These are phyloP conservation scores for Corymbia citriodora DNA, from an alignment of 441 rosid species.

Conservation along the genomic window DNA sequence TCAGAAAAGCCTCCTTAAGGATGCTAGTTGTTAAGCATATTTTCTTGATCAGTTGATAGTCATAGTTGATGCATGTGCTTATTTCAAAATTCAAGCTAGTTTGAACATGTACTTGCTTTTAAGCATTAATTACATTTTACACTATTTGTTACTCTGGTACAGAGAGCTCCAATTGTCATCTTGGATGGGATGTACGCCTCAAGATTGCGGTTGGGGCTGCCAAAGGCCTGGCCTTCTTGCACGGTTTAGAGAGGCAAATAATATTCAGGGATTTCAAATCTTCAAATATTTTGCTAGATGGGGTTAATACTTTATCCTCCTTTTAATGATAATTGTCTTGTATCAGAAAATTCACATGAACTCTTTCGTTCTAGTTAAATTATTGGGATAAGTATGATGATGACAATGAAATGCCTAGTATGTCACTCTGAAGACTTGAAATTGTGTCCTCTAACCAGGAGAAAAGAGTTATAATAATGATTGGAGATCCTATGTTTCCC, in stretches of 20 bases:
- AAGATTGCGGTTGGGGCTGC: neutral
- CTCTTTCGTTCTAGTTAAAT: neutral
- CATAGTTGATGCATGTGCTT: neutral
- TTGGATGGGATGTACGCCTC: neutral
- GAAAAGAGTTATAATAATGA: too few relatives aligned
- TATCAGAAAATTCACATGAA: neutral
- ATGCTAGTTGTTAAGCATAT: neutral
- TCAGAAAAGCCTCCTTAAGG: neutral
- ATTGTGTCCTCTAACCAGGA: too few relatives aligned
- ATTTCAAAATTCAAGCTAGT: neutral
- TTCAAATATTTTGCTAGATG: neutral
- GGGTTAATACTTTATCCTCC: neutral
- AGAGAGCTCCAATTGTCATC: neutral
- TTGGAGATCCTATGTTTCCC: too few relatives aligned
- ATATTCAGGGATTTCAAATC: conserved; percentile 4
- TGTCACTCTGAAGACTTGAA: too few relatives aligned
- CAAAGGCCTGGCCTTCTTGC: neutral
- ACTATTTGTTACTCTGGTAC: neutral
- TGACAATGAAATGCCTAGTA: too few relatives aligned
- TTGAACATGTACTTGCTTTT: neutral
- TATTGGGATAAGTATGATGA: too few relatives aligned
- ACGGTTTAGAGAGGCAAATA: neutral
- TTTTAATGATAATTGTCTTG: neutral
- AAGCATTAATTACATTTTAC: neutral
- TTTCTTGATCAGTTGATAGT: neutral